Percentiles rank a stretch among this genome's conserved stretches.
Evolutionary conservation across 768 basidiomycete genomes (phyloP).

Genomic region (Auricularia sp.): DNA sequence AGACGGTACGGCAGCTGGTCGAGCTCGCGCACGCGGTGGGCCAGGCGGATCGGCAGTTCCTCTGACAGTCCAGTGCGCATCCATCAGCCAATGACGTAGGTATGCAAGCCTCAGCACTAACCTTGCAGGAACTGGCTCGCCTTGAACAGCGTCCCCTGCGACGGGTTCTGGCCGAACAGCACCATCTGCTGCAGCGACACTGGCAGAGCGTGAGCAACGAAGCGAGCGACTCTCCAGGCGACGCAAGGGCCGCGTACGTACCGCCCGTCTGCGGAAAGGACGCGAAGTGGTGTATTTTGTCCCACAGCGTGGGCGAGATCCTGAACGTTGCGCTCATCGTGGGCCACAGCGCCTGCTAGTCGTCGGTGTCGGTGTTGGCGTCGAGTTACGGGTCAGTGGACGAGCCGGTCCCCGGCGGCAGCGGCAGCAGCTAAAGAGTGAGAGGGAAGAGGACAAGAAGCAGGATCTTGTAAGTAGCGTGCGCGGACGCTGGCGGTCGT

Average conservation of each 20-base stretch:
- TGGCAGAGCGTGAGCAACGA: slow-evolving; percentile 16
- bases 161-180: slow-evolving; percentile 90
- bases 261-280: slow-evolving; percentile 90
- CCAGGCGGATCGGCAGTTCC: slow-evolving; percentile 89
- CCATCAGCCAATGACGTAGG: slow-evolving; percentile 12
- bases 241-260: slow-evolving; percentile 23
- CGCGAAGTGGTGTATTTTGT: slow-evolving; percentile 83
- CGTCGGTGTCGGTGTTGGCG: no score
- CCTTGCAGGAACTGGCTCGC: slow-evolving; percentile 84
- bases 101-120: slow-evolving; percentile 16
- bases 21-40: slow-evolving; percentile 92
- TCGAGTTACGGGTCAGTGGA: no score
- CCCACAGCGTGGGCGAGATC: slow-evolving; percentile 74
- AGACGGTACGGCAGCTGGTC: slow-evolving; percentile 89
- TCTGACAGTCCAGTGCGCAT: no score
- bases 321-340: slow-evolving; percentile 42
- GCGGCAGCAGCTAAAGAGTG: no score
- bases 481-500: no score
- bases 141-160: slow-evolving; percentile 86
- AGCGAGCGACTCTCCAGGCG: not conserved
- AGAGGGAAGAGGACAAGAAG: no score
- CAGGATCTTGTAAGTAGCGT: no score
- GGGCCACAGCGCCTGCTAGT: no score
- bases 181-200: slow-evolving; percentile 98
- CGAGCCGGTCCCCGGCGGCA: no score